Evolutionary conservation across 2,329 filamentous ascomycete genomes (phyloP), one percentile per base, ranked within the genome.

Genomic region (Fusarium equiseti): DNA sequence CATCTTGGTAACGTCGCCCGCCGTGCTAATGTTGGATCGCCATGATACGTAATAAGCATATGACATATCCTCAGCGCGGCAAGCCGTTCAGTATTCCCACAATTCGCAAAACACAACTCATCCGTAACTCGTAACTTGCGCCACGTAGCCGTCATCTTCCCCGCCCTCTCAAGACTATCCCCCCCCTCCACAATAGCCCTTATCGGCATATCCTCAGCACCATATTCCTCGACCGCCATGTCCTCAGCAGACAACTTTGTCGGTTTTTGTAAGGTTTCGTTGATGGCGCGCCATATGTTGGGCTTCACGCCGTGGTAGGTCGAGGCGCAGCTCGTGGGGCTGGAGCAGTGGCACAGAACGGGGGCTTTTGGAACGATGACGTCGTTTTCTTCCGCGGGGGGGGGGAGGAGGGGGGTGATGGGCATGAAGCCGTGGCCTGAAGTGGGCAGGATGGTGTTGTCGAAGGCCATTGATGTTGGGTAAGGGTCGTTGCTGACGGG

Each of bases 201-300:
- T 2, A 78, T 45, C 1, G 76, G 71, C 2, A 70, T 68, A 26
- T 78, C 76, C 29, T 78, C 69, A 9, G 70, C 69, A 8, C 64
- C 61, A 3, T 61, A 62, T 18, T 77, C 74, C 20, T 73, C 70
- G 2, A 69, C n/a, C 4, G 59, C 51, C 0, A 70, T 16, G 13
- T 78, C 75, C 1, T 66, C 60, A 1, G 51, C 26, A 1, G 71
- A 61, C 6, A 77, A 26, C 11, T 58, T 57, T 7, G 65, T 66
- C 1, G 63, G 61, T 31, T 64, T 61, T 8, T 57, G 59, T 18
- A 73, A 43, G 3, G 54, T 61, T 31, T 72, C 64, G 43, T 77
- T 78, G n/a, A 76, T 73, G 12, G 61, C 56, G 5, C 76, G 71
- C 77, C 77, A 78, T 9, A 63, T 68, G 29, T 76, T 76, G 22